Conservation (phyloP, 2,329 filamentous ascomycete genomes). For the Aspergillus floridensis region DNA sequence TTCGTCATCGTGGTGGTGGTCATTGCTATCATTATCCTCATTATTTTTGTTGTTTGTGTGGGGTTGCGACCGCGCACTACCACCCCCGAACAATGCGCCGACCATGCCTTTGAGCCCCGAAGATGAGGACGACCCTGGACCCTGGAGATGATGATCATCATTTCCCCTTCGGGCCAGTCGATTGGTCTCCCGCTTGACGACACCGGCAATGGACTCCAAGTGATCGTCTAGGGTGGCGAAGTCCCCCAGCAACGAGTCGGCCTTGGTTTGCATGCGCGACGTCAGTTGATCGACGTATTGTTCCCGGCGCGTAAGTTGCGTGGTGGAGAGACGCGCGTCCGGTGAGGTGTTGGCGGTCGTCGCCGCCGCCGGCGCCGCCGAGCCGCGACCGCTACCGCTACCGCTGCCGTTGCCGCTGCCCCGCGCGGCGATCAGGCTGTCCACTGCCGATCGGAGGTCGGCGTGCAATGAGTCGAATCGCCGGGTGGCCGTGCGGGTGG, state of each 20-base stretch:
- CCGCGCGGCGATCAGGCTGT: conserved; percentile 29
- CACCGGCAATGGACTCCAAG: conserved; percentile 33
- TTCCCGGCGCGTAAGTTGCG: conserved; percentile 30
- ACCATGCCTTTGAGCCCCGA: background rate
- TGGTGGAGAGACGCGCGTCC: conserved; percentile 28
- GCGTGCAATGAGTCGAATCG: conserved; percentile 37
- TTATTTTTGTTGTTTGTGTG: background rate
- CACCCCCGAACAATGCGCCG: background rate
- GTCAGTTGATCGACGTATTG: conserved; percentile 35
- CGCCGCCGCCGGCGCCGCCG: background rate
- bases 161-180: background rate
- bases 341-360: conserved; percentile 13
- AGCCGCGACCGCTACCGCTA: background rate
- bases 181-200: conserved; percentile 25
- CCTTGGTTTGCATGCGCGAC: conserved; percentile 32
- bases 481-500: conserved; percentile 31
- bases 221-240: conserved; percentile 36
- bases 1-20: background rate
- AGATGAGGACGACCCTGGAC: background rate
- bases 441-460: conserved; percentile 36
- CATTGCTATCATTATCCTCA: background rate
- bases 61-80: background rate
- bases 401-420: background rate
- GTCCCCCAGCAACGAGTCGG: conserved; percentile 29
- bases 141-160: background rate